phyloP scores from a whole-genome alignment of 2,329 filamentous ascomycete genomes.

The Penicillium capsulatum region DNA sequence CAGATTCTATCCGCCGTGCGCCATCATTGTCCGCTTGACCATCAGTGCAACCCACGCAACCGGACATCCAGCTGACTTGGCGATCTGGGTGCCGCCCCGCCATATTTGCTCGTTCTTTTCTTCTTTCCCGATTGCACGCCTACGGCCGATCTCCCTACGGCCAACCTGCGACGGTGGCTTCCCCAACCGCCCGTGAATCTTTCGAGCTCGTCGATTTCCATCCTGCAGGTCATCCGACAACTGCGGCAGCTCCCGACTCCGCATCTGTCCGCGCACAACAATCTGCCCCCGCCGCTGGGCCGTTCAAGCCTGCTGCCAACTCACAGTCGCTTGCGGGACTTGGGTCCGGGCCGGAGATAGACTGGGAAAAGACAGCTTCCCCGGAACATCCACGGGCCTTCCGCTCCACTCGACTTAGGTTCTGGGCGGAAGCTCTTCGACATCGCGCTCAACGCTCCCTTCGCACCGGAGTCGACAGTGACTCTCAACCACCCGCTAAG shows the following conservation, averaged over 20 bases:
- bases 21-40: constrained; percentile 14
- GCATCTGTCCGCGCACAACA: constrained; percentile 8
- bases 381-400: constrained; percentile 8
- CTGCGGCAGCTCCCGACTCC: constrained; percentile 4
- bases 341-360: constrained; percentile 4
- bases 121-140: constrained; percentile 9
- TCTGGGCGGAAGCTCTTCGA: constrained; percentile 35
- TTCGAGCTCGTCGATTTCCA: constrained; percentile 34
- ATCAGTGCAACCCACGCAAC: constrained; percentile 21
- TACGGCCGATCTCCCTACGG: constrained; percentile 16
- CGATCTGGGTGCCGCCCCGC: constrained; percentile 13
- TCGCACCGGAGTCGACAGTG: constrained; percentile 8
- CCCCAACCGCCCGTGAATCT: constrained; percentile 21
- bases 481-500: constrained; percentile 61
- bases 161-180: constrained; percentile 22
- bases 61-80: constrained; percentile 15
- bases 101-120: constrained; percentile 7
- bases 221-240: constrained; percentile 5
- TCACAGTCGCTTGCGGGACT: constrained; percentile 13
- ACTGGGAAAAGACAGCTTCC: constrained; percentile 13
- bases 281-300: constrained; percentile 1
- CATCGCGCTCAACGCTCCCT: constrained; percentile 17
- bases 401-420: constrained; percentile 23
- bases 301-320: constrained; percentile 9
- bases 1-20: constrained; percentile 7